Evolutionary conservation across 2,329 filamentous ascomycete genomes (phyloP).

Genomic region (Emericellopsis cladophorae): DNA sequence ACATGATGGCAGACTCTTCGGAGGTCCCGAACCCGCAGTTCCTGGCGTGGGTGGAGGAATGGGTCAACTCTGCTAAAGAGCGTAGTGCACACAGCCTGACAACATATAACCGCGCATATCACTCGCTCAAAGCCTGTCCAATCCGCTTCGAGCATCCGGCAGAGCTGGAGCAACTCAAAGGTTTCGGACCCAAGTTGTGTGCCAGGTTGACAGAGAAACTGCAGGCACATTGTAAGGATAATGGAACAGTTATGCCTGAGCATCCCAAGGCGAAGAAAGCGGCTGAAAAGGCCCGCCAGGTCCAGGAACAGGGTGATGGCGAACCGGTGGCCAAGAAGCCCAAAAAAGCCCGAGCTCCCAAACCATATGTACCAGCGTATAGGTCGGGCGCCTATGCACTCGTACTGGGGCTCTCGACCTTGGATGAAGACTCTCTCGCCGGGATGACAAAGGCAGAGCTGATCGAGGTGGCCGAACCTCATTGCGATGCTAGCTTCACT

Average conservation of each 20-base stretch:
- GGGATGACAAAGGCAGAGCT: conserved; percentile 57
- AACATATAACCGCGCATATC: conserved; percentile 65
- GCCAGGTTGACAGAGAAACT: conserved; percentile 52
- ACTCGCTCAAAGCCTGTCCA: conserved; percentile 65
- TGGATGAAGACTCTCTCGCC: conserved; percentile 34
- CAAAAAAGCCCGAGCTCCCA: conserved; percentile 48
- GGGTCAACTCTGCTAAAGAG: conserved; percentile 57
- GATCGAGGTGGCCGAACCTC: conserved; percentile 55
- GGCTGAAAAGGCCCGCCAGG: conserved; percentile 5
- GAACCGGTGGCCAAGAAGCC: conserved; percentile 7
- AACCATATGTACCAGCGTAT: conserved; percentile 57
- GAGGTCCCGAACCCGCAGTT: conserved; percentile 58
- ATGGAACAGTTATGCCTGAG: conserved; percentile 56
- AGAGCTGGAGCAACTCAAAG: conserved; percentile 59
- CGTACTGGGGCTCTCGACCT: conserved; percentile 50
- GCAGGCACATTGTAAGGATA: conserved; percentile 48
- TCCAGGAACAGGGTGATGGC: conserved; percentile 13
- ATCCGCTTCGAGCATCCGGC: conserved; percentile 59
- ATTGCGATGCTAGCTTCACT: conserved; percentile 63
- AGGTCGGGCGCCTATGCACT: conserved; percentile 67
- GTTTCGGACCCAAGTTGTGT: conserved; percentile 61
- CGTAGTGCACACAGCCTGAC: conserved; percentile 57
- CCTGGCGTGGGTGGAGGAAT: conserved; percentile 64
- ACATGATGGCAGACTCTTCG: conserved; percentile 6
- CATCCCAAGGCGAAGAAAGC: conserved; percentile 33